Percentiles rank a stretch among this genome's conserved stretches.
phyloP scores from a whole-genome alignment of 2,329 filamentous ascomycete species.

The Lachnellula suecica region DNA sequence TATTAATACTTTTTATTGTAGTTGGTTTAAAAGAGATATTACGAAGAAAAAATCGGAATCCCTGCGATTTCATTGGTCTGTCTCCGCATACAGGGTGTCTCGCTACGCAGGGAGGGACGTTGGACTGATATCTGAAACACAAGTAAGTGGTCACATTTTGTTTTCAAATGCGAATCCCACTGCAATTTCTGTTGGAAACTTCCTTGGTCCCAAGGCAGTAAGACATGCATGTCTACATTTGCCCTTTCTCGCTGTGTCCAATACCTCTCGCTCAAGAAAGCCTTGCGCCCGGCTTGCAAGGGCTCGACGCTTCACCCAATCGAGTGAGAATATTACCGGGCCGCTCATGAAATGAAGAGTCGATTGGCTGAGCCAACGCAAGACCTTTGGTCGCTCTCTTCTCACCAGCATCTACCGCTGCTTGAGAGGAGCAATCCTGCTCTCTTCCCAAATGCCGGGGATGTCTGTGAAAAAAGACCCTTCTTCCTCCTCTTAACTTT shows the following conservation, averaged over 20 bases:
- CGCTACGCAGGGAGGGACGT: slow-evolving; percentile 10
- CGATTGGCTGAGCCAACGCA: not conserved
- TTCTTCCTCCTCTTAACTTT: not conserved
- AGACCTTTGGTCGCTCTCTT: not conserved
- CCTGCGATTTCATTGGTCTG: slow-evolving; percentile 12
- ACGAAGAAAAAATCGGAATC: slow-evolving; percentile 8
- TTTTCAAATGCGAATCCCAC: too few species aligned
- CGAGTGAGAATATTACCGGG: not conserved
- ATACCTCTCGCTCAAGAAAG: too few species aligned
- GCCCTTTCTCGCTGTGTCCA: too few species aligned
- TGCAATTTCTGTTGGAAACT: too few species aligned
- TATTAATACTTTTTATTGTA: slow-evolving; percentile 6
- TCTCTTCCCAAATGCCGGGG: too few species aligned
- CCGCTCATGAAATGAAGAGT: not conserved
- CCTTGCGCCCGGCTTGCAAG: not conserved
- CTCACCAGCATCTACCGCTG: not conserved
- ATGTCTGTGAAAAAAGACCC: too few species aligned
- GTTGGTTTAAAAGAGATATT: slow-evolving; percentile 10
- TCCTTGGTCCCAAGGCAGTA: too few species aligned
- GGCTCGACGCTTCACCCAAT: too few species aligned
- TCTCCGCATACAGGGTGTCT: slow-evolving; percentile 8
- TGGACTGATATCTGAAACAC: too few species aligned
- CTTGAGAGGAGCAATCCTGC: too few species aligned
- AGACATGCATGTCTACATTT: too few species aligned
- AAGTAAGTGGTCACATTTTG: too few species aligned